A percentile compares a stretch with the other conserved stretches of the same genome.
Conservation (phyloP, 495 filamentous ascomycete genomes). For the Annulohypoxylon stygium region DNA sequence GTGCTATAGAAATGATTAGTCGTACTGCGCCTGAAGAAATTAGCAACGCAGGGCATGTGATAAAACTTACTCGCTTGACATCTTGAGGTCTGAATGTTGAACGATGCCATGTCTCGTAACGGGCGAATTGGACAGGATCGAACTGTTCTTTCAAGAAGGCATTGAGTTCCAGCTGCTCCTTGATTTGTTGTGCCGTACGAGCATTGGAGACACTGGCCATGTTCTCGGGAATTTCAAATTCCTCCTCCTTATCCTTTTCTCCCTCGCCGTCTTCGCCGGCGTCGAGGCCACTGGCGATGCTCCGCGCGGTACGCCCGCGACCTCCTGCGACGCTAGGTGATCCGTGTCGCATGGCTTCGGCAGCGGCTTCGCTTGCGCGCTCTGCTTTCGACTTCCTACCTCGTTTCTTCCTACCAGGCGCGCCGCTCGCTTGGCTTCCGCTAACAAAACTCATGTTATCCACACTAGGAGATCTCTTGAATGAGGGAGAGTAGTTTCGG, state of each 20-base stretch:
- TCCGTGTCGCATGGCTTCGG: constrained; percentile 49
- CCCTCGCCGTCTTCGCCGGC: constrained; percentile 58
- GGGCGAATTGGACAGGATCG: constrained; percentile 72
- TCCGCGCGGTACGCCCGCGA: constrained; percentile 61
- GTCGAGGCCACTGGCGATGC: constrained; percentile 55
- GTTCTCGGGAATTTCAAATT: constrained; percentile 72
- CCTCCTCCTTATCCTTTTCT: constrained; percentile 75
- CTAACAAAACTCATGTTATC: constrained; percentile 77
- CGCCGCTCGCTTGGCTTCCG: constrained; percentile 71
- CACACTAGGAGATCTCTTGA: constrained; percentile 72
- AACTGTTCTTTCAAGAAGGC: constrained; percentile 77
- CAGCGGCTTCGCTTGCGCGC: constrained; percentile 65
- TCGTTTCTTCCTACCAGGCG: constrained; percentile 69
- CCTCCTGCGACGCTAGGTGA: constrained; percentile 64
- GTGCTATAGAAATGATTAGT: constrained; percentile 63
- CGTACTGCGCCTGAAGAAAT: background rate
- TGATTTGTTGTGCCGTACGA: constrained; percentile 73
- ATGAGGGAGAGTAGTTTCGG: constrained; percentile 54
- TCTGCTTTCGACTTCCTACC: constrained; percentile 75
- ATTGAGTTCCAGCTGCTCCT: constrained; percentile 73
- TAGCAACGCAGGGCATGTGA: background rate
- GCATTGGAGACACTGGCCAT: constrained; percentile 65
- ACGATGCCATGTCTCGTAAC: constrained; percentile 80
- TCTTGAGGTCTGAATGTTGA: constrained; percentile 69
- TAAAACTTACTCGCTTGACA: constrained; percentile 63